Evolutionary conservation across 495 filamentous ascomycete species (phyloP).

Genomic region (Podospora conica): DNA sequence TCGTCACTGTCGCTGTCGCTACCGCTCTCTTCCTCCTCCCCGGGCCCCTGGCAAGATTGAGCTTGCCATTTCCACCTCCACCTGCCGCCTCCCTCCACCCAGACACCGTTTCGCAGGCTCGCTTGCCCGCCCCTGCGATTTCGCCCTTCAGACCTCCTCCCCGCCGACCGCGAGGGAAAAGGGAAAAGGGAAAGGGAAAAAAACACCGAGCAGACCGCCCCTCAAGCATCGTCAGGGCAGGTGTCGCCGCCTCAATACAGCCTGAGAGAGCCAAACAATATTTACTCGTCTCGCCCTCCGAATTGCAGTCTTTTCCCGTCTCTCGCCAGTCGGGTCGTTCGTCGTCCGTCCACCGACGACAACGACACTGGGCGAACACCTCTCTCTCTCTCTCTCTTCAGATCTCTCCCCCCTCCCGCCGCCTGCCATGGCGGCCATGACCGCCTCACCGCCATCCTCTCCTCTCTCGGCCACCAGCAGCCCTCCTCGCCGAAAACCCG

Average conservation of each 20-base stretch:
- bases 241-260: neutral
- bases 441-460: slow-evolving; percentile 28
- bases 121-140: neutral
- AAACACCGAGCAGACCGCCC: neutral
- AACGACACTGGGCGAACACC: neutral
- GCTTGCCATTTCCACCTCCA: neutral
- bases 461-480: slow-evolving; percentile 30
- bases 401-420: slow-evolving; percentile 12
- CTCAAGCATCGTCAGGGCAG: neutral
- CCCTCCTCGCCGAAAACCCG: slow-evolving; percentile 37
- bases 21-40: no score
- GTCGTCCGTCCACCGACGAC: neutral
- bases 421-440: slow-evolving; percentile 41
- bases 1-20: neutral
- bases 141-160: neutral
- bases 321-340: neutral
- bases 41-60: no score
- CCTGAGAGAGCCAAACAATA: neutral
- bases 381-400: neutral
- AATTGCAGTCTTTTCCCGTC: neutral
- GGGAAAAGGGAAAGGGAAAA: no score
- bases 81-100: no score
- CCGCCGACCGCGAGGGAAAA: neutral
- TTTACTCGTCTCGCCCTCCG: neutral
- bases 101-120: neutral